Evolutionary conservation across 2,329 filamentous ascomycete species (phyloP).

Genomic region (Calonectria pseudoreteaudii): DNA sequence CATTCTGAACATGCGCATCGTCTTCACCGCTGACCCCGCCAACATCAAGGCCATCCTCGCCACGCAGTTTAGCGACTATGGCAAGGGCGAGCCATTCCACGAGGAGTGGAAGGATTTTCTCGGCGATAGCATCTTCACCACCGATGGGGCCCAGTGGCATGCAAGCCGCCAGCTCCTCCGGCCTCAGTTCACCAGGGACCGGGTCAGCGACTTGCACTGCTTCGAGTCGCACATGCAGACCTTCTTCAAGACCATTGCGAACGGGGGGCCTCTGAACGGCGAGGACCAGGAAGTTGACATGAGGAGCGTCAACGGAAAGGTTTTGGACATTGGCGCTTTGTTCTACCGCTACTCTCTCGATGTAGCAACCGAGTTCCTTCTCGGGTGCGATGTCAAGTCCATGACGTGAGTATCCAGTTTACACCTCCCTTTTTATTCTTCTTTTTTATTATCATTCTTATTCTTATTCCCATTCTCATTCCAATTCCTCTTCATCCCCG

Average conservation of each 20-base stretch:
- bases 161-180: constrained; percentile 83
- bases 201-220: constrained; percentile 82
- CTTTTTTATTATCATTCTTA: no score
- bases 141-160: constrained; percentile 84
- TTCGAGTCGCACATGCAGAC: constrained; percentile 84
- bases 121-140: constrained; percentile 81
- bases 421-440: not conserved
- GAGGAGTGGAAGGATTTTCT: constrained; percentile 80
- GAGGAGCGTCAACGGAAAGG: constrained; percentile 69
- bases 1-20: constrained; percentile 66
- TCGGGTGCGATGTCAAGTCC: constrained; percentile 79
- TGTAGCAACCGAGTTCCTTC: constrained; percentile 86
- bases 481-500: not conserved
- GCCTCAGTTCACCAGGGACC: constrained; percentile 88
- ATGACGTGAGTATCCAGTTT: constrained; percentile 57
- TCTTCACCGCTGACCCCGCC: constrained; percentile 86
- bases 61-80: constrained; percentile 85
- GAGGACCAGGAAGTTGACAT: constrained; percentile 73
- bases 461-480: no score
- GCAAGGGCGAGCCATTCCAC: constrained; percentile 83
- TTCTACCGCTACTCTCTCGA: constrained; percentile 91
- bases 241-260: constrained; percentile 76
- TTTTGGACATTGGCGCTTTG: constrained; percentile 78
- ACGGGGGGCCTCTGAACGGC: constrained; percentile 67
- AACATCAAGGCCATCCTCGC: constrained; percentile 94